Evolutionary conservation across 495 filamentous ascomycete species (phyloP).

Genomic region (Apodospora peruviana): DNA sequence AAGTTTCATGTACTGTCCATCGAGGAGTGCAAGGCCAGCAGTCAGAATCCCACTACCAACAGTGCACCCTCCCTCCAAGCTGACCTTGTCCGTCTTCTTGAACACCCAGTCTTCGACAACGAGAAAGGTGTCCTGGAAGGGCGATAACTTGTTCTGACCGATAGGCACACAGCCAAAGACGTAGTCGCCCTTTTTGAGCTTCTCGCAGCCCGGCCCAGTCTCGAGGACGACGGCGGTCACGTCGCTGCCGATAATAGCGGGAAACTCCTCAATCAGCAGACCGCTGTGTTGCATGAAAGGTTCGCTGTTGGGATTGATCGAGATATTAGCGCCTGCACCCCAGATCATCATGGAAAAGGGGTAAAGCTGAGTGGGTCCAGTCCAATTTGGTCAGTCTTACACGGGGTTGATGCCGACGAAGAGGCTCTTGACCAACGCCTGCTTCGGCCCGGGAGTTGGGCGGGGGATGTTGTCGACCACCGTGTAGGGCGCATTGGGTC

Average conservation of each 20-base stretch:
- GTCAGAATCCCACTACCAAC: conserved; percentile 36
- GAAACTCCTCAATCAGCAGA: conserved; percentile 13
- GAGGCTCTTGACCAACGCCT: conserved; percentile 56
- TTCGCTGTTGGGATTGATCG: conserved; percentile 6
- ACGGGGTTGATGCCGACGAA: conserved; percentile 48
- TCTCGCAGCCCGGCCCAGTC: conserved; percentile 45
- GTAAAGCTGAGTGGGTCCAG: too few relatives aligned
- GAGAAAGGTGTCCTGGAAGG: conserved; percentile 44
- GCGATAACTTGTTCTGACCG: conserved; percentile 28
- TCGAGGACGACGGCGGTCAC: conserved; percentile 57
- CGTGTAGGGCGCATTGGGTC: conserved; percentile 12
- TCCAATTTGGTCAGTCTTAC: conserved; percentile 7
- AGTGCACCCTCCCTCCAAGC: conserved; percentile 30
- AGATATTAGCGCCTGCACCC: too few relatives aligned
- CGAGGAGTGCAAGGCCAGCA: conserved; percentile 17
- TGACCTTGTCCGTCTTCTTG: conserved; percentile 23
- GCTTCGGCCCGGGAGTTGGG: conserved; percentile 32
- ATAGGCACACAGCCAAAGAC: conserved; percentile 39
- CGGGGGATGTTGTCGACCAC: conserved; percentile 14
- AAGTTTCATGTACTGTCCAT: conserved; percentile 23
- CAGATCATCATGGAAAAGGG: too few relatives aligned
- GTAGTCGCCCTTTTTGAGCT: conserved; percentile 29
- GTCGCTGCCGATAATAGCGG: conserved; percentile 55
- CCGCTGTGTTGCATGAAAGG: conserved; percentile 18
- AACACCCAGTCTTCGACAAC: conserved; percentile 36